These are phyloP conservation scores for Nepenthes alata DNA, from an alignment of 179 eudicot genomes.

Conservation along the genomic window DNA sequence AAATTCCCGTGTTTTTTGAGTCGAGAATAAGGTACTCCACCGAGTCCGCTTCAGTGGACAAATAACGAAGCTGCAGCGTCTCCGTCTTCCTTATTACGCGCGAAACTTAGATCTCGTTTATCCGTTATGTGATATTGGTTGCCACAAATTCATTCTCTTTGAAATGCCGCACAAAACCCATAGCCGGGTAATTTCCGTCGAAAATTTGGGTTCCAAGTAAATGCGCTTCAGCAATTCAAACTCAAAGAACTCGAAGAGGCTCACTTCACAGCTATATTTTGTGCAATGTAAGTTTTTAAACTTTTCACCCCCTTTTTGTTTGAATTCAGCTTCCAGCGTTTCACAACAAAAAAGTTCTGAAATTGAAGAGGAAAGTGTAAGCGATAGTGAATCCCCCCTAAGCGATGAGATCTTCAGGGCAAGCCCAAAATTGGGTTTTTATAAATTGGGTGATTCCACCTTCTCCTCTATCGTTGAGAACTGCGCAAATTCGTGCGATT, in stretches of 20 bases:
- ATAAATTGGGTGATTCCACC: conserved; percentile 60
- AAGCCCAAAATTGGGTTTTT: conserved; percentile 44
- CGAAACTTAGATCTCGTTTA: too few relatives aligned
- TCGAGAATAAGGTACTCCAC: too few relatives aligned
- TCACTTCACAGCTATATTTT: conserved; percentile 3
- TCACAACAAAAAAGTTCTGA: conserved; percentile 9
- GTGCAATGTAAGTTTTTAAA: conserved; percentile 8
- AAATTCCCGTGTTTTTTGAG: too few relatives aligned
- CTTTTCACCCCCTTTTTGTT: conserved; percentile 4
- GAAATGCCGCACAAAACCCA: too few relatives aligned
- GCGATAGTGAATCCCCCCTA: conserved; percentile 20
- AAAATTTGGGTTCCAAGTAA: conserved; percentile 5
- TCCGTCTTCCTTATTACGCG: too few relatives aligned
- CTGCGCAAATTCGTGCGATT: conserved; percentile 47
- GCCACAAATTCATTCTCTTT: too few relatives aligned
- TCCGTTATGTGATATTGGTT: too few relatives aligned
- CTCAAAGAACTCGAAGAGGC: conserved; percentile 8
- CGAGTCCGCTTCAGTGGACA: too few relatives aligned
- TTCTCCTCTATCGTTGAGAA: conserved; percentile 52
- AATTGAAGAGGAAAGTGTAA: conserved; percentile 6
- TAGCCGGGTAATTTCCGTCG: too few relatives aligned
- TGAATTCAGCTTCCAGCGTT: conserved; percentile 6
- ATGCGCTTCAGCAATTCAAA: conserved; percentile 14
- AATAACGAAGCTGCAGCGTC: too few relatives aligned
- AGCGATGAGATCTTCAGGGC: conserved; percentile 29